phyloP scores from a whole-genome alignment of 202 grass and related monocot species.

The Musa balbisiana region DNA sequence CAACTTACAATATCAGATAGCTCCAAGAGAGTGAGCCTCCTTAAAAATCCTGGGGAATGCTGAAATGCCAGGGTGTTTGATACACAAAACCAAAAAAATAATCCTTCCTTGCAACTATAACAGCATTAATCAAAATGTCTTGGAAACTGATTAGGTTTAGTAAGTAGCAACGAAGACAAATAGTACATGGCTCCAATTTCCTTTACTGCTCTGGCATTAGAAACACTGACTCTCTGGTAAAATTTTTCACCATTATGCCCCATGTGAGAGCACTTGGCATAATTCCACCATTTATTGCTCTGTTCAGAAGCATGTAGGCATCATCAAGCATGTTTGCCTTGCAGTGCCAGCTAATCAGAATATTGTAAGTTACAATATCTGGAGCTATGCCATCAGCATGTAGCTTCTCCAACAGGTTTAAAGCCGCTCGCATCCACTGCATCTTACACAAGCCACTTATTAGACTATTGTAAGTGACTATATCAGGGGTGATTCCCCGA shows the following conservation, averaged over 20 bases:
- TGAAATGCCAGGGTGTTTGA: not conserved
- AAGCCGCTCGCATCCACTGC: slow-evolving; percentile 58
- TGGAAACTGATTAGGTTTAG: not conserved
- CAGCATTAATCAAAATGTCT: not conserved
- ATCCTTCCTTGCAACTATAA: not conserved
- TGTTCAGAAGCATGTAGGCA: slow-evolving; percentile 53
- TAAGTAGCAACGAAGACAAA: not conserved
- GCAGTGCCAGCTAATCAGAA: slow-evolving; percentile 93
- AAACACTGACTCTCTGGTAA: slow-evolving; percentile 35
- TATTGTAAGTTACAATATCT: slow-evolving; percentile 85
- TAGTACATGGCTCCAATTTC: slow-evolving; percentile 19
- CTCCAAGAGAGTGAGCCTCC: not conserved
- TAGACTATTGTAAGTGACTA: slow-evolving; percentile 84
- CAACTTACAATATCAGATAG: not conserved
- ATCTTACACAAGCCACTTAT: slow-evolving; percentile 89
- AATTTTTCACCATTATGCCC: slow-evolving; percentile 67
- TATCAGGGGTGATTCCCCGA: slow-evolving; percentile 66
- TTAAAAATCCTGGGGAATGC: not conserved
- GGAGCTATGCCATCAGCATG: slow-evolving; percentile 57
- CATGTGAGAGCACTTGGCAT: slow-evolving; percentile 58
- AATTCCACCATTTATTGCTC: slow-evolving; percentile 45
- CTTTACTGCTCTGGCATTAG: slow-evolving; percentile 24
- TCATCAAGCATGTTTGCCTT: slow-evolving; percentile 70
- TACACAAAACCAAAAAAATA: not conserved
- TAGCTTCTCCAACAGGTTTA: slow-evolving; percentile 79